These are phyloP conservation scores for Clathrospora elynae DNA, from an alignment of 2,329 filamentous ascomycete species.

Conservation along the genomic window DNA sequence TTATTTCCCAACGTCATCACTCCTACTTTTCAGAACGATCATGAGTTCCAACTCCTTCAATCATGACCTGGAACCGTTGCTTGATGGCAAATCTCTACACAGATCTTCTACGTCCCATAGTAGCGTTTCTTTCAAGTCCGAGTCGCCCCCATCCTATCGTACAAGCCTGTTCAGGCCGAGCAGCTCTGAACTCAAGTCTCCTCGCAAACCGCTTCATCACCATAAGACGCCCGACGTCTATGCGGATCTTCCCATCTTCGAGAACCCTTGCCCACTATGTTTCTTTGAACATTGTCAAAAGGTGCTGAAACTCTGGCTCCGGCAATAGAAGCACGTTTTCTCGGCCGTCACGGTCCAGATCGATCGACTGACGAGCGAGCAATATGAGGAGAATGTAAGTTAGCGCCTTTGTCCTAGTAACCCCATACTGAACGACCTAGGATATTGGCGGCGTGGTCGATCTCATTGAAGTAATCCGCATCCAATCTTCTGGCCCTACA, in stretches of 20 bases:
- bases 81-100: constrained; percentile 15
- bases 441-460: constrained; percentile 88
- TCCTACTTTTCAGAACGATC: not conserved
- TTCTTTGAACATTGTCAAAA: constrained; percentile 32
- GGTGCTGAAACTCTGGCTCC: constrained; percentile 33
- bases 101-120: constrained; percentile 20
- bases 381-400: constrained; percentile 76
- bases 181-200: constrained; percentile 4
- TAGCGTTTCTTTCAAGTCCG: constrained; percentile 10
- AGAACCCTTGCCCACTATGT: constrained; percentile 38
- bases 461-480: constrained; percentile 88
- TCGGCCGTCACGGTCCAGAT: constrained; percentile 92
- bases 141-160: constrained; percentile 5
- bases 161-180: constrained; percentile 5
- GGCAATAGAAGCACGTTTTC: constrained; percentile 70
- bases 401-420: too few species aligned
- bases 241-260: constrained; percentile 32
- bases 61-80: constrained; percentile 15
- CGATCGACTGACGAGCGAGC: constrained; percentile 86
- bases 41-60: constrained; percentile 21
- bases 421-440: constrained; percentile 14
- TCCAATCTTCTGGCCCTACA: constrained; percentile 82
- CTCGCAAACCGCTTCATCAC: constrained; percentile 27
- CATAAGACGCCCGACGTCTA: constrained; percentile 33
- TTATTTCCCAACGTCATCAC: not conserved